Conservation (phyloP, 805 yeast species). For the Teunomyces gatunensis region DNA sequence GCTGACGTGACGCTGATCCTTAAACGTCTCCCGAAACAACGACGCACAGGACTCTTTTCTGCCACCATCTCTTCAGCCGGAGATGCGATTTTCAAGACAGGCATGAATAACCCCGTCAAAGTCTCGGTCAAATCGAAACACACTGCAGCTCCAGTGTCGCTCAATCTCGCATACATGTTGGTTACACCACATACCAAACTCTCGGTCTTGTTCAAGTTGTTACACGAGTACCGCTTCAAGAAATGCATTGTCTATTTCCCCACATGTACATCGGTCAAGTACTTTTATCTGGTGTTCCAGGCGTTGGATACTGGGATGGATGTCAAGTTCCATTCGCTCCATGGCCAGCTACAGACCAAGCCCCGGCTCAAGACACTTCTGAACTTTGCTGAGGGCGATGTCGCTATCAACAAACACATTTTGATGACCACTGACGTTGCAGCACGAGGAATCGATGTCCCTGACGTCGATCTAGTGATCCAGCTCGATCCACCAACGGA, state of each 20-base stretch:
- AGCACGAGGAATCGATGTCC: conserved; percentile 93
- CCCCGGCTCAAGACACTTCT: conserved; percentile 73
- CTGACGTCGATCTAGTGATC: conserved; percentile 90
- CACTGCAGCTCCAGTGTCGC: conserved; percentile 57
- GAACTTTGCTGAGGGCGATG: conserved; percentile 51
- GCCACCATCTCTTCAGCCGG: conserved; percentile 91
- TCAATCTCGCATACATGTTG: conserved; percentile 59
- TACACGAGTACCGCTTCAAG: conserved; percentile 55
- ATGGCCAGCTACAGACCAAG: conserved; percentile 84
- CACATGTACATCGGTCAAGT: conserved; percentile 80
- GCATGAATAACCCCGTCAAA: conserved; percentile 90
- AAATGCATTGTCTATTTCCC: conserved; percentile 92
- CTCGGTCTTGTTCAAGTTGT: conserved; percentile 51
- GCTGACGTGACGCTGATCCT: conserved; percentile 67
- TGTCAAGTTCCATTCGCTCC: conserved; percentile 65
- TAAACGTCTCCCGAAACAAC: conserved; percentile 76
- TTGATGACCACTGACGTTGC: conserved; percentile 97
- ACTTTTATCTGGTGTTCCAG: conserved; percentile 61
- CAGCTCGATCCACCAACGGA: conserved; percentile 95
- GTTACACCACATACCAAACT: conserved; percentile 62
- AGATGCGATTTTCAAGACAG: conserved; percentile 73
- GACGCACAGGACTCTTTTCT: conserved; percentile 90
- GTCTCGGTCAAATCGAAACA: conserved; percentile 64
- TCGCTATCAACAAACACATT: conserved; percentile 47
- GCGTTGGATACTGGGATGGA: conserved; percentile 31